phyloP scores from a whole-genome alignment of 1,139 yeast genomes.

The Suhomyces wounanorum region DNA sequence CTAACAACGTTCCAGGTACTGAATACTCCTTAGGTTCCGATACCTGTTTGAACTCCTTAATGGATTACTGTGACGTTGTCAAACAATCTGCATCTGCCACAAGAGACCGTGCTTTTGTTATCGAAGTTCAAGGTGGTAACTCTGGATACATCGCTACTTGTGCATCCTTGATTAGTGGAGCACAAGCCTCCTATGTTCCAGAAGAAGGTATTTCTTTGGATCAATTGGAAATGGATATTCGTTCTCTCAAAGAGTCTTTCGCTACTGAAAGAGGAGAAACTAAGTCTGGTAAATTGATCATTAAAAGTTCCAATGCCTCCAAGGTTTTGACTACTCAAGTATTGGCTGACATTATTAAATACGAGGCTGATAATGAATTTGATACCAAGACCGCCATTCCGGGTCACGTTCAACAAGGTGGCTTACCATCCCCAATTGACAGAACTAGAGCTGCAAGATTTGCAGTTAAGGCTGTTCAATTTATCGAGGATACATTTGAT shows the following conservation, averaged over 20 bases:
- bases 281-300: conserved; percentile 73
- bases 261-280: conserved; percentile 75
- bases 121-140: conserved; percentile 97
- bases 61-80: conserved; percentile 90
- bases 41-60: conserved; percentile 88
- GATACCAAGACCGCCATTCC: conserved; percentile 80
- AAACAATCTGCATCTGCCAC: conserved; percentile 95
- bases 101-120: conserved; percentile 91
- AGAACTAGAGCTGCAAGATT: conserved; percentile 71
- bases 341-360: conserved; percentile 68
- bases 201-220: conserved; percentile 78
- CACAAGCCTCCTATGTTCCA: conserved; percentile 90
- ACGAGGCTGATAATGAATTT: conserved; percentile 64
- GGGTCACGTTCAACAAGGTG: conserved; percentile 85
- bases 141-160: conserved; percentile 90
- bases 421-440: conserved; percentile 76
- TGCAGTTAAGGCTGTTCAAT: conserved; percentile 69
- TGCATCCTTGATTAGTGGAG: conserved; percentile 89
- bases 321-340: conserved; percentile 66
- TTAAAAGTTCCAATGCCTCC: conserved; percentile 71
- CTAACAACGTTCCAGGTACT: conserved; percentile 98
- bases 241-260: conserved; percentile 67
- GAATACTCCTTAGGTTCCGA: conserved; percentile 94
- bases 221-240: conserved; percentile 76
- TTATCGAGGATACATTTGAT: conserved; percentile 53